phyloP scores from a whole-genome alignment of 768 basidiomycete species.

The Pholiota conissans region DNA sequence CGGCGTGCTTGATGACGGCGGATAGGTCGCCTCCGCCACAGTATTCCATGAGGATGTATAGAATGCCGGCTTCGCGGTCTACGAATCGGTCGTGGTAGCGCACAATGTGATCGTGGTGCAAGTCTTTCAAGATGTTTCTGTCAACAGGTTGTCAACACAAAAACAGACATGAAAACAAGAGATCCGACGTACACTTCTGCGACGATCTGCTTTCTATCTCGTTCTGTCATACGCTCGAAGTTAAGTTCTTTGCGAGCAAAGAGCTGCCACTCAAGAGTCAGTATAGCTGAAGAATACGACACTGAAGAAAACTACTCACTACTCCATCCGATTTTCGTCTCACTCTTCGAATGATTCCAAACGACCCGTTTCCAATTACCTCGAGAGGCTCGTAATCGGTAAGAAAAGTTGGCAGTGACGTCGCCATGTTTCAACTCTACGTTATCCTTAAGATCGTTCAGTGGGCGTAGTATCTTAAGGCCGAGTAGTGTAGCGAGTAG shows the following conservation, averaged over 20 bases:
- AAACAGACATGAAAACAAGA: background rate
- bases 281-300: no score
- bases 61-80: conserved; percentile 84
- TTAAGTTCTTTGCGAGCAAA: conserved; percentile 95
- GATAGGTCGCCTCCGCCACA: conserved; percentile 97
- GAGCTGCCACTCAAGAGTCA: no score
- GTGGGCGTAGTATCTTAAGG: no score
- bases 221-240: conserved; percentile 95
- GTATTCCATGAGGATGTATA: conserved; percentile 99
- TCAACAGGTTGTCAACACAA: background rate
- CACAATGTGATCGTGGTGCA: conserved; percentile 97
- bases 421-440: no score
- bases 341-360: no score
- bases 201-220: conserved; percentile 95
- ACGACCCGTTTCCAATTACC: no score
- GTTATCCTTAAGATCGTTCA: no score
- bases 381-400: no score
- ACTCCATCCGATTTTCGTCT: no score
- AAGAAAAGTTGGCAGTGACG: no score
- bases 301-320: no score
- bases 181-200: conserved; percentile 87
- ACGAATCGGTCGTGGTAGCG: conserved; percentile 92
- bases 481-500: no score
- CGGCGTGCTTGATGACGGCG: conserved; percentile 77
- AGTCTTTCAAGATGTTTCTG: conserved; percentile 95